phyloP scores from a whole-genome alignment of 305 asterid genomes.

The Fraxinus velutina region DNA sequence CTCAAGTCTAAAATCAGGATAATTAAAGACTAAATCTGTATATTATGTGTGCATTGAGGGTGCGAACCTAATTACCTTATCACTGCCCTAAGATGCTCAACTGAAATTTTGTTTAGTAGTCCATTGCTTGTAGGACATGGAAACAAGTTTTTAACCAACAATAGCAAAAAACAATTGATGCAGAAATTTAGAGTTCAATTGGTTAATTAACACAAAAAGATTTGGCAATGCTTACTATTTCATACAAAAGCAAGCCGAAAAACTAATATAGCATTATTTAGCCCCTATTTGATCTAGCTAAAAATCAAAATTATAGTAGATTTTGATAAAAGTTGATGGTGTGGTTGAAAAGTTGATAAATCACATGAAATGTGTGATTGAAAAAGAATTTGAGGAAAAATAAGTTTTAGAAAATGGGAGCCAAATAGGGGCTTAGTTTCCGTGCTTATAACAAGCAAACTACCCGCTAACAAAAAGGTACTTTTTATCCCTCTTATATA shows the following conservation, averaged over 20 bases:
- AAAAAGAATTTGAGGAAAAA: not conserved
- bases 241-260: not conserved
- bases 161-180: not conserved
- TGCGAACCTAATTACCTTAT: not conserved
- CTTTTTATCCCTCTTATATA: not conserved
- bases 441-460: not conserved
- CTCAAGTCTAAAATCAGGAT: not conserved
- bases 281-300: not conserved
- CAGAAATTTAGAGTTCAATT: not conserved
- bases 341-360: not conserved
- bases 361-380: not conserved
- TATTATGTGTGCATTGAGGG: not conserved
- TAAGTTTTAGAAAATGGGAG: not conserved
- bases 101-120: not conserved
- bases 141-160: not conserved
- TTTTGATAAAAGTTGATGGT: not conserved
- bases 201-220: not conserved
- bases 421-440: not conserved
- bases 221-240: not conserved
- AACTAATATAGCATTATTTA: not conserved
- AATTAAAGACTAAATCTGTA: not conserved
- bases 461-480: not conserved
- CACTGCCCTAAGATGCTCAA: not conserved
- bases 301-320: not conserved
- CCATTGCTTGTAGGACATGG: not conserved